Base-by-base conservation (phyloP, 169 alveolate species). In the Cryptosporidium sp. region DNA sequence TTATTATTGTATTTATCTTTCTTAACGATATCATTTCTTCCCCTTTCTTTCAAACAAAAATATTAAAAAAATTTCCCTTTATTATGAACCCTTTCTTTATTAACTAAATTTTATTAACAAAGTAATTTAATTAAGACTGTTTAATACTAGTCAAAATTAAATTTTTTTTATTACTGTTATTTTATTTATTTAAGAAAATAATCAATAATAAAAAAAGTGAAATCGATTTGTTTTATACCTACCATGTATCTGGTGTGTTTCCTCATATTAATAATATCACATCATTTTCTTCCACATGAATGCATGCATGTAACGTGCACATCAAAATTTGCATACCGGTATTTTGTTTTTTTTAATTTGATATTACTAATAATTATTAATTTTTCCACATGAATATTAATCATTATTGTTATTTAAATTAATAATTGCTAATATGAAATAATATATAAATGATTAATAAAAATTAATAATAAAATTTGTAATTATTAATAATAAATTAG, bases 261-360 rank as follows among this genome's bases (percentile, higher is more conserved):
- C 84, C 84, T 45, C 65, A 21, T 70, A 29, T 59, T 23, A 52
- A 9, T 55, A 74, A 74, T 29, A n/a, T 21, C 29, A 51, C 65
- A 71, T 26, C 69, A 43, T 43, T 71, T 55, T 70, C 33, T 5
- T 74, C 86, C 71, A 74, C 71, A 74, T 51, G 68, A 31, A 12
- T 74, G 86, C 86, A 74, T 74, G 86, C 86, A 55, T 59, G 45
- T n/a, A 50, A n/a, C 14, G 33, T 26, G 84, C 58, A 70, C 62
- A 35, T 67, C 51, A 67, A 70, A 48, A 39, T 41, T 26, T 45
- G 23, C 84, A 70, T 43, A 70, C 84, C 84, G 58, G 58, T 70
- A 70, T 43, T 43, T 41, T 31, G 52, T 31, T 37, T n/a, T 58
- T n/a, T 73, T 74, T 74, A 39, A 16, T 65, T 8, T 0, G 23